Percentiles rank a stretch among this genome's conserved stretches.
Evolutionary conservation across 805 yeast species (phyloP).

Genomic region (Saccharomyces eubayanus): DNA sequence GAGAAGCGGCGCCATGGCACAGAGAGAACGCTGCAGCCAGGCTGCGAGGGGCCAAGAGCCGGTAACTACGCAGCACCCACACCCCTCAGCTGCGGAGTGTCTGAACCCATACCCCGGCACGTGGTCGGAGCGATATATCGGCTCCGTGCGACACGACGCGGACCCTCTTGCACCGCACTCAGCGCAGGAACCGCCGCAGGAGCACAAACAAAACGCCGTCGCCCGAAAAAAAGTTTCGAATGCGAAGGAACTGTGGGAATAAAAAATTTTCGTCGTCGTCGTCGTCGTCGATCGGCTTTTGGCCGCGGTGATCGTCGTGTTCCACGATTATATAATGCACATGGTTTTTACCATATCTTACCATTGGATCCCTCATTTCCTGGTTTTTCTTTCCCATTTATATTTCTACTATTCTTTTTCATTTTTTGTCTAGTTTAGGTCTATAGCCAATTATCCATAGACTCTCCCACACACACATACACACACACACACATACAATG

Average conservation of each 20-base stretch:
- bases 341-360: neutral
- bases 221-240: neutral
- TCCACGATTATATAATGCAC: neutral
- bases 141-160: neutral
- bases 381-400: neutral
- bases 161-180: neutral
- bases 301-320: neutral
- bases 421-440: neutral
- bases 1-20: neutral
- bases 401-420: neutral
- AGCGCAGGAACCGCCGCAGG: neutral
- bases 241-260: neutral
- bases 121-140: neutral
- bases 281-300: conserved; percentile 2
- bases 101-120: neutral
- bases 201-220: neutral
- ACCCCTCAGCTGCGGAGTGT: too few relatives aligned
- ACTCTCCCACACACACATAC: neutral
- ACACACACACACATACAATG: conserved; percentile 11
- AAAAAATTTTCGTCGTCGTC: conserved; percentile 2
- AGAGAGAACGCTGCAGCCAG: neutral
- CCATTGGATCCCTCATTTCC: neutral
- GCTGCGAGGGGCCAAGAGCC: neutral
- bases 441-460: neutral
- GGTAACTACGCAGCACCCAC: neutral